phyloP scores from a whole-genome alignment of 805 yeast genomes.

The Saccharomyces paradoxus region DNA sequence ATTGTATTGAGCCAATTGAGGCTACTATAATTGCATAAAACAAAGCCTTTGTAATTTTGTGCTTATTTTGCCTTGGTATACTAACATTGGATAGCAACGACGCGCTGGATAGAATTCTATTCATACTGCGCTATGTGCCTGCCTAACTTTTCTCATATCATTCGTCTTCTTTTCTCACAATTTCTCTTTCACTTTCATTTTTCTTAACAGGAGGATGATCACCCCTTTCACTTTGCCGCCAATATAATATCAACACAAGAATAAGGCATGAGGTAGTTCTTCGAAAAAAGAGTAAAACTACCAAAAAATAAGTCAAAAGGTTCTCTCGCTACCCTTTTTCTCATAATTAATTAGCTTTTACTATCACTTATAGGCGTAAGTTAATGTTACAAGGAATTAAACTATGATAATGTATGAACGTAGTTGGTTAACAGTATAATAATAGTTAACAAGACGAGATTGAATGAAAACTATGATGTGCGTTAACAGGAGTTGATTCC shows the following conservation, averaged over 20 bases:
- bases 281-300: background rate
- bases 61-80: background rate
- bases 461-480: no score
- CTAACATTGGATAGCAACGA: background rate
- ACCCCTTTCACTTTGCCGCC: background rate
- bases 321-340: no score
- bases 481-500: no score
- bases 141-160: background rate
- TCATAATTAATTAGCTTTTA: no score
- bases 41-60: background rate
- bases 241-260: background rate
- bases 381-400: no score
- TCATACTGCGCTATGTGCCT: background rate
- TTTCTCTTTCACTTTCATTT: background rate
- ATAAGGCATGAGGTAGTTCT: background rate
- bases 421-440: no score
- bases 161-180: background rate
- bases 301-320: background rate
- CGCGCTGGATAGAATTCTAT: background rate
- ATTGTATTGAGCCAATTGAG: conserved; percentile 49
- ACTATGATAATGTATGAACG: no score
- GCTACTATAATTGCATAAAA: background rate
- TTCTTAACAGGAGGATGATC: background rate
- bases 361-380: background rate
- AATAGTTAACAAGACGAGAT: no score